Evolutionary conservation across 1,139 yeast genomes (phyloP), one percentile per base, ranked within the genome.

Genomic region (Yarrowia galli): DNA sequence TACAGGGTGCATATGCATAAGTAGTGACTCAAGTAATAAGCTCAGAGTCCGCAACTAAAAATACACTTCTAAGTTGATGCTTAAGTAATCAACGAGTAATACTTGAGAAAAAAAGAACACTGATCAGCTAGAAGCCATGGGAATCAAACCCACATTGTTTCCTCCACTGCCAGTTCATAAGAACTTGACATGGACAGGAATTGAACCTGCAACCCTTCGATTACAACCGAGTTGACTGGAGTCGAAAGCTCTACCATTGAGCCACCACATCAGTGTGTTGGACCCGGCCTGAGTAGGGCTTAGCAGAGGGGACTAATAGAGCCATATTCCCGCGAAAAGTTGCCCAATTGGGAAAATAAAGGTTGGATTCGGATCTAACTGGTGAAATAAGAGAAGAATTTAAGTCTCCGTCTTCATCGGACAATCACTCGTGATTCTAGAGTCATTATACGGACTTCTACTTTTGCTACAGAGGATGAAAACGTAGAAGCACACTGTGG

Each of bases 191-290:
- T 87, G 86, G 87, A 85, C 88, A 85, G 88, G 89, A 85, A 84
- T 85, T 82, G 89, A 85, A 85, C 89, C 88, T 85, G 88, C 88
- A 85, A 83, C 88, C 89, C 84, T 85, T 85, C 85, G 88, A 85
- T 84, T 81, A 80, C 84, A 81, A 73, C 74, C 60, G 36, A 18
- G 42, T 56, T 35, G 67, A 80, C 84, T 88, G 92, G 92, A 88
- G 88, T 87, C 92, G 88, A 87, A 88, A 87, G 91, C 92, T 88
- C 92, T 88, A 87, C 92, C 92, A 87, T 87, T 88, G 92, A 88
- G 92, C 92, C 91, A 88, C 89, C 89, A 91, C 92, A 87, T 87
- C 91, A 65, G 63, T 40, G 63, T 15, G 46, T 42, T 9, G 46
- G 64, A 79, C 84, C 88, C 92, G 92, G 88, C 88, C 16, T 15